These are phyloP conservation scores for Solanum raphanifolium DNA, from an alignment of 257 asterid genomes.

Conservation along the genomic window DNA sequence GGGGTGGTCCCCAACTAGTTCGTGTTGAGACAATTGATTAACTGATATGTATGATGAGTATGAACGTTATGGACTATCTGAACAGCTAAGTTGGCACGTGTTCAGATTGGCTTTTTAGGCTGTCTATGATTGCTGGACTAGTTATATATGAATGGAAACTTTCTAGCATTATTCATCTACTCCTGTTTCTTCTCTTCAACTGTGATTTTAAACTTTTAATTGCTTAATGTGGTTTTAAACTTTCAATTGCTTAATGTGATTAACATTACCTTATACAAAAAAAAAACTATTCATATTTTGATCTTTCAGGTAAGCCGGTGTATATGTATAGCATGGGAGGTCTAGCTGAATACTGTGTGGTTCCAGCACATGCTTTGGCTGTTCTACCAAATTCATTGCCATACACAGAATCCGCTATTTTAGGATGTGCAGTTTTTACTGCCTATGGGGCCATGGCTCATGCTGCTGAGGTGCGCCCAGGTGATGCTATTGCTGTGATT, in stretches of 20 bases:
- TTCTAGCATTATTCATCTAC: not conserved
- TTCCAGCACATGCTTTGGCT: slow-evolving; percentile 83
- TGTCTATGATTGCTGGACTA: not conserved
- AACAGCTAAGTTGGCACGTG: not conserved
- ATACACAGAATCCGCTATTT: slow-evolving; percentile 82
- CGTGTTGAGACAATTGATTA: not conserved
- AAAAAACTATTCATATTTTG: not conserved
- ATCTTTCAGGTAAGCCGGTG: slow-evolving; percentile 76
- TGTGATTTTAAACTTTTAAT: not conserved
- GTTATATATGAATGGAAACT: not conserved
- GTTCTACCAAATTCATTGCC: slow-evolving; percentile 75
- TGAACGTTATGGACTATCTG: not conserved
- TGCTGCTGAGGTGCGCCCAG: slow-evolving; percentile 91
- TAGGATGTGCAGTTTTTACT: slow-evolving; percentile 97
- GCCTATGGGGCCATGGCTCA: slow-evolving; percentile 99
- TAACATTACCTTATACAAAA: not conserved
- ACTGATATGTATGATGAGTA: not conserved
- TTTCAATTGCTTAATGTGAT: not conserved
- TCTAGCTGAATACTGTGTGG: slow-evolving; percentile 93
- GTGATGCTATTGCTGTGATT: slow-evolving; percentile 89
- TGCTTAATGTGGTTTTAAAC: not conserved
- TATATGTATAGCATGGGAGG: slow-evolving; percentile 99
- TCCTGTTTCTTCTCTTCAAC: not conserved
- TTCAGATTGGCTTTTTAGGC: not conserved
- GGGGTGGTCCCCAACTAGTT: not conserved